Evolutionary conservation across 176 grass and related monocot species (phyloP).

Genomic region (Puccinellia tenuiflora): DNA sequence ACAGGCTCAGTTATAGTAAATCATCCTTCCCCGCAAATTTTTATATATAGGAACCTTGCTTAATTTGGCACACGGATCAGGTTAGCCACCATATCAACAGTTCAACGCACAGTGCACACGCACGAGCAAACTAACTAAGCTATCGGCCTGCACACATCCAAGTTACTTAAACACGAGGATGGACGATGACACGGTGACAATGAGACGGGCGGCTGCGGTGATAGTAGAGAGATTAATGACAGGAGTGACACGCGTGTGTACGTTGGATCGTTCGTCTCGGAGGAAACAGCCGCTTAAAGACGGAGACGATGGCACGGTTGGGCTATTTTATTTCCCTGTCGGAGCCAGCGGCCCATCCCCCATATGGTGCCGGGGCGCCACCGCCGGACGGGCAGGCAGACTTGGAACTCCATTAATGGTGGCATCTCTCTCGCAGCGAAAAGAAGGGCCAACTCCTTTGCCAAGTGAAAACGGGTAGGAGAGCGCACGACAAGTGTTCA

Average conservation of each 20-base stretch:
- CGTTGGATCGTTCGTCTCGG: neutral
- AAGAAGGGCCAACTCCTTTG: neutral
- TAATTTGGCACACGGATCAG: neutral
- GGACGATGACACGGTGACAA: neutral
- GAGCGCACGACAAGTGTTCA: neutral
- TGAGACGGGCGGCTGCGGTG: neutral
- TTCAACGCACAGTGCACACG: neutral
- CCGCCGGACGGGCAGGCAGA: neutral
- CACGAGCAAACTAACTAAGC: neutral
- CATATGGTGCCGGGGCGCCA: neutral
- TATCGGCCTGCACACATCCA: neutral
- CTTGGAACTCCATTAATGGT: conserved; percentile 5
- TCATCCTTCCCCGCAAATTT: neutral
- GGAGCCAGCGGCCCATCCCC: neutral
- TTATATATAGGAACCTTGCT: neutral
- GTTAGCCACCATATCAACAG: neutral
- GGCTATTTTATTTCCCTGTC: conserved; percentile 27
- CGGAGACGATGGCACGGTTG: neutral
- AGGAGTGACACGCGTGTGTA: neutral
- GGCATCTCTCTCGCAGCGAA: neutral
- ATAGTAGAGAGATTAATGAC: conserved; percentile 12
- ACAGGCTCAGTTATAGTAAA: neutral
- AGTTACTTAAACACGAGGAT: neutral
- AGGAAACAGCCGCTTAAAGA: conserved; percentile 15
- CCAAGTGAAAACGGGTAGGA: neutral